Percentiles rank a stretch among this genome's conserved stretches.
Conservation (phyloP, 371 early-diverging fungal genomes). For the Mortierella polycephala region DNA sequence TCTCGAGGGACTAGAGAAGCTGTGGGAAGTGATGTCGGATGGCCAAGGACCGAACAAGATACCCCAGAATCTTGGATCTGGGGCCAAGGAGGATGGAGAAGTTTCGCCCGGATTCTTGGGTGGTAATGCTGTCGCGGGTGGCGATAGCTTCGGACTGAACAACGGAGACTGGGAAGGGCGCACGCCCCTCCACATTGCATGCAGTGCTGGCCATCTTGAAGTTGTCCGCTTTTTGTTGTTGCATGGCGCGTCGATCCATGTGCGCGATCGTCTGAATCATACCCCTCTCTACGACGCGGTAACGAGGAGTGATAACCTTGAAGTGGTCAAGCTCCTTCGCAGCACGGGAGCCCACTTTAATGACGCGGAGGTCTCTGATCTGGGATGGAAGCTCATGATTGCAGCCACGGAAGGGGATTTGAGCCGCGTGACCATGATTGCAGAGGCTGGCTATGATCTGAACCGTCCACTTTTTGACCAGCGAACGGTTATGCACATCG, state of each 20-base stretch:
- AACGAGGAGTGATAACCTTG: conserved; percentile 62
- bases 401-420: conserved; percentile 46
- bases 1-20: conserved; percentile 74
- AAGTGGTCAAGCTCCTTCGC: conserved; percentile 74
- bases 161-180: conserved; percentile 91
- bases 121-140: conserved; percentile 48
- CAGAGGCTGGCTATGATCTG: conserved; percentile 47
- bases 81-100: not conserved
- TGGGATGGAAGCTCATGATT: conserved; percentile 54
- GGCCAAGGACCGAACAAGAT: conserved; percentile 20
- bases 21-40: conserved; percentile 62
- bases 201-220: conserved; percentile 77
- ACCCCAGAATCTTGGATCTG: conserved; percentile 17
- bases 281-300: conserved; percentile 91
- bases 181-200: conserved; percentile 89
- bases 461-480: conserved; percentile 48
- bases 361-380: conserved; percentile 77
- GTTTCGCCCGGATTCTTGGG: conserved; percentile 53
- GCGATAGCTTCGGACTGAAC: conserved; percentile 66
- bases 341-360: conserved; percentile 93
- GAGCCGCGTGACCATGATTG: conserved; percentile 39
- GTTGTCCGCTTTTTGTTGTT: conserved; percentile 80
- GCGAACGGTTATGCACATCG: conserved; percentile 51
- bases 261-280: conserved; percentile 89
- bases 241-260: conserved; percentile 93